phyloP scores from a whole-genome alignment of 2,329 filamentous ascomycete genomes.

The Ophiosphaerella narmari region DNA sequence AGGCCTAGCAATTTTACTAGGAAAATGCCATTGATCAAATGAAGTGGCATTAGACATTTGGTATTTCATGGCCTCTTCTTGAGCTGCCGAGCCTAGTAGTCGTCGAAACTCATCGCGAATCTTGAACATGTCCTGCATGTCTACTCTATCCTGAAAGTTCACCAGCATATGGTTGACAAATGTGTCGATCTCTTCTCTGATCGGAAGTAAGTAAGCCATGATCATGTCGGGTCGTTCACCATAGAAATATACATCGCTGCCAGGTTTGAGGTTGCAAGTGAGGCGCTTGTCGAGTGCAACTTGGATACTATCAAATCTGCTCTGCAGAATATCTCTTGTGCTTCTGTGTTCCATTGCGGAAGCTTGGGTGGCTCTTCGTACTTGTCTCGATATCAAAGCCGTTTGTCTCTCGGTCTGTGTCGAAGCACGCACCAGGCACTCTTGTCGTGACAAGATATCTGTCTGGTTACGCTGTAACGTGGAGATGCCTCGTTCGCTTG shows the following conservation, averaged over 20 bases:
- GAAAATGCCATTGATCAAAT: neutral
- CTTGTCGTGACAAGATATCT: no score
- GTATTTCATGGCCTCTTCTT: neutral
- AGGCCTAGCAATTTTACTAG: neutral
- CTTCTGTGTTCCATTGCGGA: neutral
- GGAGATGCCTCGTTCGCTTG: no score
- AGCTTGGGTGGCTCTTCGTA: neutral
- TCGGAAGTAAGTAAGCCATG: neutral
- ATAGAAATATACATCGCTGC: neutral
- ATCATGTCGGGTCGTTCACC: neutral
- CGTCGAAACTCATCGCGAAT: neutral
- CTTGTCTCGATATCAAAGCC: neutral
- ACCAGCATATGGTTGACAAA: neutral
- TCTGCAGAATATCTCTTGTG: neutral
- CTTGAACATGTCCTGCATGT: neutral
- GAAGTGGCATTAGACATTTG: neutral
- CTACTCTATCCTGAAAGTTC: neutral
- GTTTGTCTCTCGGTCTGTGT: neutral
- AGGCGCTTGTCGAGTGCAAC: neutral
- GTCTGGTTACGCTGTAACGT: no score
- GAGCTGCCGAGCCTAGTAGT: slow-evolving; percentile 1
- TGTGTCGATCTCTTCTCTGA: neutral
- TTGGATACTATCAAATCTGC: neutral
- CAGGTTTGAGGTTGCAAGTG: no score
- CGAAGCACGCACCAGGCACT: neutral